Conservation (phyloP, 1,284 basidiomycete species). For the Lignosus rhinocerotis region DNA sequence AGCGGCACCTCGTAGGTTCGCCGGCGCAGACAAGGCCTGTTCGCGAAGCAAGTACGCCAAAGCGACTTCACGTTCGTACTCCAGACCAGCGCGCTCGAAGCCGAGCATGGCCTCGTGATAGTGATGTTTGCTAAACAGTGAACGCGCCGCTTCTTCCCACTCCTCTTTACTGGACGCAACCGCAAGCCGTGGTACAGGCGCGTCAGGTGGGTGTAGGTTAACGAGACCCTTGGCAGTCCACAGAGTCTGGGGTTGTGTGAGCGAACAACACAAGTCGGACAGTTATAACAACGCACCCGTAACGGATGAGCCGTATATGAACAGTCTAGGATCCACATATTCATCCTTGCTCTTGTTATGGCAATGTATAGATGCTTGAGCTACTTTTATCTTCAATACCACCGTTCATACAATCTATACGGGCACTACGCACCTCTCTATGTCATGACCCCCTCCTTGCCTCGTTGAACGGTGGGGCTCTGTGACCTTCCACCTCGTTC, state of each 20-base stretch:
- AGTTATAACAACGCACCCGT: constrained; percentile 41
- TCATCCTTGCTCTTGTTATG: constrained; percentile 65
- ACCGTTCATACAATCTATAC: neutral
- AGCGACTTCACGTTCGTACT: neutral
- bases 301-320: constrained; percentile 57
- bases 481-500: constrained; percentile 36
- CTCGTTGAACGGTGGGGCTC: constrained; percentile 52
- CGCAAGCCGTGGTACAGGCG: neutral
- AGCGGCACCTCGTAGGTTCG: neutral
- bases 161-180: neutral
- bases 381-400: constrained; percentile 31
- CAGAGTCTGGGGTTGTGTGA: neutral
- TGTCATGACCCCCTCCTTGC: too few species aligned
- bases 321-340: constrained; percentile 65
- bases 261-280: neutral
- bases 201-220: neutral
- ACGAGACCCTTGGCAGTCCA: neutral
- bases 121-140: neutral
- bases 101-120: neutral
- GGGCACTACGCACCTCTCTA: constrained; percentile 46
- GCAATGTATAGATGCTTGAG: constrained; percentile 71
- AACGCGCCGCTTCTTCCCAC: neutral
- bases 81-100: neutral
- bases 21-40: neutral
- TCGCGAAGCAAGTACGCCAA: neutral